These are phyloP conservation scores for Berkeleyomyces basicola DNA, from an alignment of 2,329 filamentous ascomycete genomes.

Conservation along the genomic window DNA sequence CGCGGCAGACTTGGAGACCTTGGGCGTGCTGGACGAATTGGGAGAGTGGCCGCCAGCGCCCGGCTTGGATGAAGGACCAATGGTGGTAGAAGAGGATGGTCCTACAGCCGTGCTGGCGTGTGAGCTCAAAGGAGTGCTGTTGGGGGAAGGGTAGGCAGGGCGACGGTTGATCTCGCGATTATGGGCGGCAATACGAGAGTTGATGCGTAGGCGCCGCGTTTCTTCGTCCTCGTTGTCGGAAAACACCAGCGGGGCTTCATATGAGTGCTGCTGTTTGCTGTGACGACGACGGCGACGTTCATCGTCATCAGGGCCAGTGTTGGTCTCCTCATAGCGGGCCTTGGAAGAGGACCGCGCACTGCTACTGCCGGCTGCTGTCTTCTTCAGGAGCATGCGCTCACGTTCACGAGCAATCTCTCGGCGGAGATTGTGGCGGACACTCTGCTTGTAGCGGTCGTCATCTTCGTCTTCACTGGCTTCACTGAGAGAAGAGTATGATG, in stretches of 20 bases:
- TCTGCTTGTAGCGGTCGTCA: background rate
- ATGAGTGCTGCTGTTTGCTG: background rate
- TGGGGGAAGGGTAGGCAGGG: background rate
- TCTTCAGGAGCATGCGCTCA: background rate
- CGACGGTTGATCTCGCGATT: background rate
- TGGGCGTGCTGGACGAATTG: background rate
- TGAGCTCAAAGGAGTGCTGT: background rate
- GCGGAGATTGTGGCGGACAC: background rate
- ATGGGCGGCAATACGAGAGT: slow-evolving; percentile 1
- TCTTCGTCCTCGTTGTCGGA: background rate
- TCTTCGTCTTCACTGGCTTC: background rate
- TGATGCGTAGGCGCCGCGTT: background rate
- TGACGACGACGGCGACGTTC: background rate
- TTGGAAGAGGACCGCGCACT: background rate
- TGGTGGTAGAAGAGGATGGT: background rate
- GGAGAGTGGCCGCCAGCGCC: background rate
- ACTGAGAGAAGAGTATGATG: background rate
- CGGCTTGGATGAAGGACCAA: background rate
- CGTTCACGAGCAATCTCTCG: background rate
- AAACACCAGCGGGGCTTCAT: background rate
- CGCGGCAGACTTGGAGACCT: background rate
- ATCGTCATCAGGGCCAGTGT: background rate
- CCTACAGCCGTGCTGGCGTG: background rate
- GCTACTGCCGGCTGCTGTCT: background rate
- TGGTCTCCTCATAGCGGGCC: background rate